A percentile compares a stretch with the other conserved stretches of the same genome.
phyloP scores from a whole-genome alignment of 352 stramenopile species.

The Pythium aristosporum region DNA sequence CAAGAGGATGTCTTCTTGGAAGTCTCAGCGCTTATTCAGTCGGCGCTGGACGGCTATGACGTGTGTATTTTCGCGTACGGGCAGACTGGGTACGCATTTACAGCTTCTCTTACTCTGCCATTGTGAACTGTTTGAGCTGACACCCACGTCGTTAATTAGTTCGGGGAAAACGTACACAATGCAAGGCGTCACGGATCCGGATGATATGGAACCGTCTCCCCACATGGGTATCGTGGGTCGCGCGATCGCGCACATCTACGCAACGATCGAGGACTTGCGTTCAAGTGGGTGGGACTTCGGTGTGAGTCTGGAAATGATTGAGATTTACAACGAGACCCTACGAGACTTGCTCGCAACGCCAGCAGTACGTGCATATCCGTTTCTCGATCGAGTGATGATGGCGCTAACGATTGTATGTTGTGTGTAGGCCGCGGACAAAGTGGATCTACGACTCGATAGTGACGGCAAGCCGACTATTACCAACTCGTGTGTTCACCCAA shows the following conservation, averaged over 20 bases:
- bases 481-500: slow-evolving; percentile 60
- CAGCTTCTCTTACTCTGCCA: background rate
- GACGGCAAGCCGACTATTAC: slow-evolving; percentile 62
- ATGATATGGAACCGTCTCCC: slow-evolving; percentile 41
- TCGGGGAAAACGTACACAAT: slow-evolving; percentile 90
- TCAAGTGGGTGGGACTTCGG: slow-evolving; percentile 74
- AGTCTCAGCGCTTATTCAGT: slow-evolving; percentile 93
- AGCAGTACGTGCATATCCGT: slow-evolving; percentile 34
- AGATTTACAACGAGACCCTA: slow-evolving; percentile 98
- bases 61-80: slow-evolving; percentile 95
- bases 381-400: background rate
- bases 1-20: slow-evolving; percentile 98
- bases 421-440: slow-evolving; percentile 54
- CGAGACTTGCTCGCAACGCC: slow-evolving; percentile 87
- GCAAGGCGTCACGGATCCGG: slow-evolving; percentile 58
- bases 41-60: slow-evolving; percentile 94
- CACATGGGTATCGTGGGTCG: slow-evolving; percentile 83
- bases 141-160: slow-evolving; percentile 21
- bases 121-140: background rate
- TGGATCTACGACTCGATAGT: slow-evolving; percentile 67
- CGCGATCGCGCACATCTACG: slow-evolving; percentile 78
- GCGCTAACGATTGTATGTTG: background rate
- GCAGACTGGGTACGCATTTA: slow-evolving; percentile 61
- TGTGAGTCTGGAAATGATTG: slow-evolving; percentile 87
- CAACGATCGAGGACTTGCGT: slow-evolving; percentile 53